Conservation (phyloP, 257 asterid species). For the Mitragyna speciosa region DNA sequence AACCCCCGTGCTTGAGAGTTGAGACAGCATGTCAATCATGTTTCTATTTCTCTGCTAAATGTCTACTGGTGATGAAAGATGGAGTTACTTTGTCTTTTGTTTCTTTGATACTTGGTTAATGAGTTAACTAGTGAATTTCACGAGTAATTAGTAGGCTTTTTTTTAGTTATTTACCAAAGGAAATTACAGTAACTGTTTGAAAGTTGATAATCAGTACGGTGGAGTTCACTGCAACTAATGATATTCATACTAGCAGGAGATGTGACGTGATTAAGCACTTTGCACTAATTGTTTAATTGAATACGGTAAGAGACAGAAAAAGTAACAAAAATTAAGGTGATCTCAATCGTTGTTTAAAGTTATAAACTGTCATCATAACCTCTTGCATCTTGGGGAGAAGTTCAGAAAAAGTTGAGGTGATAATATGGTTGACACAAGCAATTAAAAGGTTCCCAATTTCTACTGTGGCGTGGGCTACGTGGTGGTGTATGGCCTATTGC, state of each 20-base stretch:
- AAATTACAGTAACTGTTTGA: not conserved
- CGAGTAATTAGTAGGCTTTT: not conserved
- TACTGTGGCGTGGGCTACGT: constrained; percentile 4
- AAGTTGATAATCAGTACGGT: not conserved
- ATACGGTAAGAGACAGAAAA: not conserved
- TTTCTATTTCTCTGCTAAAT: not conserved
- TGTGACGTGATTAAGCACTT: constrained; percentile 12
- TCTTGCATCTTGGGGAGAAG: not conserved
- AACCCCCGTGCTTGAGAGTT: not conserved
- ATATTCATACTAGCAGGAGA: constrained; percentile 2
- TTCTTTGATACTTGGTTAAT: not conserved
- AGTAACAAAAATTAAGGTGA: not conserved
- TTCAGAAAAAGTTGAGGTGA: not conserved
- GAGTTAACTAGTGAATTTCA: not conserved
- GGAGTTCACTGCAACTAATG: constrained; percentile 2
- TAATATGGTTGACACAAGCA: not conserved
- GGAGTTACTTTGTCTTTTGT: not conserved
- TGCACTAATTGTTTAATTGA: not conserved
- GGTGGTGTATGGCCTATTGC: not conserved
- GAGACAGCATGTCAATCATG: not conserved
- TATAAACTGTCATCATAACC: not conserved
- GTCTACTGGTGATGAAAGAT: not conserved
- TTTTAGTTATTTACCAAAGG: not conserved
- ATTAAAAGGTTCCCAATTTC: not conserved
- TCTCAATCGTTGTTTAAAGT: not conserved